These are phyloP conservation scores for Phytophthora lateralis DNA, from an alignment of 352 stramenopile species.

Conservation along the genomic window DNA sequence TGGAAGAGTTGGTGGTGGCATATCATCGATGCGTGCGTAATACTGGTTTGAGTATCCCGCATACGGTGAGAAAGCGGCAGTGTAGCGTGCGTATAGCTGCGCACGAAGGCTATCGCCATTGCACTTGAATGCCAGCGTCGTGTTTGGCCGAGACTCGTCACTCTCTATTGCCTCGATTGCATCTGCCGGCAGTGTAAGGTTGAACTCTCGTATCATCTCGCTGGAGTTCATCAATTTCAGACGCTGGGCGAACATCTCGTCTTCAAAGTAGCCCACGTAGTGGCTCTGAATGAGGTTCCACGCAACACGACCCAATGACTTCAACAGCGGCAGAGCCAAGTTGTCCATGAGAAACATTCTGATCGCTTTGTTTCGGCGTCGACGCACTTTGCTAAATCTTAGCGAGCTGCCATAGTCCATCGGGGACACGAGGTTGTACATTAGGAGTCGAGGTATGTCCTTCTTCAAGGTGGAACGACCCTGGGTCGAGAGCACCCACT, in stretches of 20 bases:
- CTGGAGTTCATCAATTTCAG: slow-evolving; percentile 46
- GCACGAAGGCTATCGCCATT: slow-evolving; percentile 30
- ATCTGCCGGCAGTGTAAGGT: slow-evolving; percentile 36
- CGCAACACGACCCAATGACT: slow-evolving; percentile 34
- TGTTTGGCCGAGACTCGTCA: slow-evolving; percentile 32
- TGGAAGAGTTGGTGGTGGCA: slow-evolving; percentile 41
- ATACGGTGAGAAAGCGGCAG: slow-evolving; percentile 50
- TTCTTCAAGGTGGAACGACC: slow-evolving; percentile 39
- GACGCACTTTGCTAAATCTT: slow-evolving; percentile 37
- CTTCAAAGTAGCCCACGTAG: slow-evolving; percentile 49
- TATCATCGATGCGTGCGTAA: slow-evolving; percentile 43
- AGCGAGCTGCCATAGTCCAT: slow-evolving; percentile 45
- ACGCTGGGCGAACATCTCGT: slow-evolving; percentile 31
- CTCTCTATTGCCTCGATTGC: slow-evolving; percentile 10
- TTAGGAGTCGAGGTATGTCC: slow-evolving; percentile 31
- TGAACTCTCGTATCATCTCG: slow-evolving; percentile 44
- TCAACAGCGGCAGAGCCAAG: slow-evolving; percentile 42
- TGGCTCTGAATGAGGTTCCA: slow-evolving; percentile 41
- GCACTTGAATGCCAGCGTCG: slow-evolving; percentile 34
- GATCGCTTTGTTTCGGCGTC: slow-evolving; percentile 39
- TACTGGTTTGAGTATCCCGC: slow-evolving; percentile 49
- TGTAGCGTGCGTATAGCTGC: slow-evolving; percentile 26
- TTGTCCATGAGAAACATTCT: slow-evolving; percentile 47
- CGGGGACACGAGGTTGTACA: slow-evolving; percentile 62
- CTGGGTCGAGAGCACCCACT: slow-evolving; percentile 37